Conservation (phyloP, 2,329 filamentous ascomycete genomes). For the Fusarium sp. region DNA sequence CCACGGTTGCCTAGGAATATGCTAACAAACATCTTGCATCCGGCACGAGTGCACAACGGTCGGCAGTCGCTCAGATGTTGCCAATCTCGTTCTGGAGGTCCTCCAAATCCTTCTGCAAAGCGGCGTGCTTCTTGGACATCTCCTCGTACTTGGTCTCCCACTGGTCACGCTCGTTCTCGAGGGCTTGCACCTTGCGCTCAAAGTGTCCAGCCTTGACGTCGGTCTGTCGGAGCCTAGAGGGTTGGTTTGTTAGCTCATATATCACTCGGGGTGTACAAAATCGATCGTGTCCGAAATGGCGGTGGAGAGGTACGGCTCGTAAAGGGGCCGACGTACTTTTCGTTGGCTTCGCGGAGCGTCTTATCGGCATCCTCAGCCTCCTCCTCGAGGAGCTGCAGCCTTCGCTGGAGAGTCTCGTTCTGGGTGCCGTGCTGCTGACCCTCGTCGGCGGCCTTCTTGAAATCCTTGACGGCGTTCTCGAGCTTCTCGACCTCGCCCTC, state of each 20-base stretch:
- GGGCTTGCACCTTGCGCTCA: slow-evolving; percentile 98
- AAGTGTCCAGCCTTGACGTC: slow-evolving; percentile 99
- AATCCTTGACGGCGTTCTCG: slow-evolving; percentile 85
- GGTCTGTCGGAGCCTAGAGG: slow-evolving; percentile 90
- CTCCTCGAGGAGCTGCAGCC: slow-evolving; percentile 96
- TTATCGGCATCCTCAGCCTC: slow-evolving; percentile 97
- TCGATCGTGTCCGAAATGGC: slow-evolving; percentile 39
- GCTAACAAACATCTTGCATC: slow-evolving; percentile 43
- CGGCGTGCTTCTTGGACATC: slow-evolving; percentile 90
- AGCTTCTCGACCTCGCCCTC: slow-evolving; percentile 95
- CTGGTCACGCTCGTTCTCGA: slow-evolving; percentile 91
- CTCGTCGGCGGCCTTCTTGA: slow-evolving; percentile 89
- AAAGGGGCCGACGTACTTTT: slow-evolving; percentile 81
- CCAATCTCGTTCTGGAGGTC: slow-evolving; percentile 92
- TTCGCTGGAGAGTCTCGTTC: slow-evolving; percentile 92
- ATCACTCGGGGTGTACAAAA: slow-evolving; percentile 8
- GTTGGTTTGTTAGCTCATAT: slow-evolving; percentile 35
- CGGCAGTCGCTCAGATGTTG: slow-evolving; percentile 79
- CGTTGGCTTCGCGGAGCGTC: slow-evolving; percentile 96
- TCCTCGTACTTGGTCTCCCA: slow-evolving; percentile 99
- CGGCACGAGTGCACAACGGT: slow-evolving; percentile 37
- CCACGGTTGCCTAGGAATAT: slow-evolving; percentile 34
- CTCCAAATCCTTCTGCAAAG: slow-evolving; percentile 90
- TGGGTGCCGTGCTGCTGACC: slow-evolving; percentile 87
- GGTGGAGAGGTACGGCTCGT: slow-evolving; percentile 37